Evolutionary conservation across 2,329 filamentous ascomycete genomes (phyloP).

Genomic region (Colletotrichum paranaense): DNA sequence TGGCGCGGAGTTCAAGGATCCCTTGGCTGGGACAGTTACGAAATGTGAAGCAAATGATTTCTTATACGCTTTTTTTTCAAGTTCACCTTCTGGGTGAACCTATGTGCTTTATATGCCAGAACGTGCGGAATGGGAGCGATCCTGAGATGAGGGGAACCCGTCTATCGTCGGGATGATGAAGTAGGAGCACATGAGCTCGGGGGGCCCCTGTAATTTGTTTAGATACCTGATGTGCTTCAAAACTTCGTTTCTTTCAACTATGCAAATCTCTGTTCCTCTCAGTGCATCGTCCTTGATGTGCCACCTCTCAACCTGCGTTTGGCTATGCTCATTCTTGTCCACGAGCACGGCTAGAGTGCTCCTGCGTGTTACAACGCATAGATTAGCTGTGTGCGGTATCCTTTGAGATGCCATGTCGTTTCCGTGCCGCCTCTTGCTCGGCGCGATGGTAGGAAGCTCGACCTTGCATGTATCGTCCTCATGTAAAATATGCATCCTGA

Average conservation of each 20-base stretch:
- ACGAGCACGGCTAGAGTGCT: no score
- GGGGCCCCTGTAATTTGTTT: conserved; percentile 14
- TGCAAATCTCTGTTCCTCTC: neutral
- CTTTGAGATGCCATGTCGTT: no score
- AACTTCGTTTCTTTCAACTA: neutral
- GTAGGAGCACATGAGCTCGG: neutral
- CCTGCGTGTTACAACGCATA: no score
- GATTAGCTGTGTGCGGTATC: no score
- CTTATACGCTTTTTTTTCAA: neutral
- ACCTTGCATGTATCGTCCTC: no score
- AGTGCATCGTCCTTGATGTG: no score
- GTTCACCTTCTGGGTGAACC: neutral
- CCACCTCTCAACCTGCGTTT: no score
- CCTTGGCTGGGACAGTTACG: conserved; percentile 24
- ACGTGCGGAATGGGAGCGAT: neutral
- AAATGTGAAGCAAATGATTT: conserved; percentile 25
- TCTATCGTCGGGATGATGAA: neutral
- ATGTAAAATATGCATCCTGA: no score
- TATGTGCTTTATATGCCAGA: neutral
- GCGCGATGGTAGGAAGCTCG: no score
- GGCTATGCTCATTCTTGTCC: no score
- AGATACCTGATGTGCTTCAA: neutral
- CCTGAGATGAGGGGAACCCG: neutral
- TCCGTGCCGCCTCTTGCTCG: no score
- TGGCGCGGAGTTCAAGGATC: conserved; percentile 36